These are phyloP conservation scores for Orbilia ellipsospora DNA, from an alignment of 2,329 filamentous ascomycete genomes.

Conservation along the genomic window DNA sequence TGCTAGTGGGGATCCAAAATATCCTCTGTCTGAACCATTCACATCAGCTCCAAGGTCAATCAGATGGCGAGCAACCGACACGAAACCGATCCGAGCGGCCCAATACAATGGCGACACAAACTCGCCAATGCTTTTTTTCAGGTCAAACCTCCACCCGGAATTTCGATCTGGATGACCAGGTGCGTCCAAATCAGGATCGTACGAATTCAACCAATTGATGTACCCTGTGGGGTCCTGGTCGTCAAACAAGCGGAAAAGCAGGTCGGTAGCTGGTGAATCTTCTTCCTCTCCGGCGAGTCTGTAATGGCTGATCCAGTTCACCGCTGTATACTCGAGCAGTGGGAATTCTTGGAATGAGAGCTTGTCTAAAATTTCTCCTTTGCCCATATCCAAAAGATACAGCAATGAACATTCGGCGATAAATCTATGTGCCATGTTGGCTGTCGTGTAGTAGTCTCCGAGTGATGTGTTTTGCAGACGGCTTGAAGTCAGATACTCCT, in stretches of 20 bases:
- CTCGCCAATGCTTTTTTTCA: not conserved
- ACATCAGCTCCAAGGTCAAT: conserved; percentile 15
- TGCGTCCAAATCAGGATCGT: conserved; percentile 22
- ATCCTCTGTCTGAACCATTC: conserved; percentile 26
- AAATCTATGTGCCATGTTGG: conserved; percentile 6
- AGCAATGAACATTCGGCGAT: conserved; percentile 30
- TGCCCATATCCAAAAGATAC: conserved; percentile 22
- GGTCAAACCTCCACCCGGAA: not conserved
- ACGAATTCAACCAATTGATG: conserved; percentile 36
- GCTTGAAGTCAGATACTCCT: conserved; percentile 33
- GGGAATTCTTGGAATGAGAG: conserved; percentile 28
- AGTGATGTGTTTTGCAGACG: conserved; percentile 9
- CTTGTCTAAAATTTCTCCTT: conserved; percentile 1
- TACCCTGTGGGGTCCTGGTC: conserved; percentile 5
- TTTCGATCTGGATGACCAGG: not conserved
- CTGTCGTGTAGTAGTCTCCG: conserved; percentile 5
- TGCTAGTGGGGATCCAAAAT: conserved; percentile 59
- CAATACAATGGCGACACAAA: conserved; percentile 21
- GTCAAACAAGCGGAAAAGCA: conserved; percentile 20
- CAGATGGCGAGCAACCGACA: not conserved
- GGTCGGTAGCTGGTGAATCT: not conserved
- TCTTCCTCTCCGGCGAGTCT: conserved; percentile 4
- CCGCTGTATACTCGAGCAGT: conserved; percentile 31
- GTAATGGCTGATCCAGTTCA: conserved; percentile 35
- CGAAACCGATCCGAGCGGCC: conserved; percentile 13